phyloP scores from a whole-genome alignment of 805 yeast species.

The Pichia phayaonensis region DNA sequence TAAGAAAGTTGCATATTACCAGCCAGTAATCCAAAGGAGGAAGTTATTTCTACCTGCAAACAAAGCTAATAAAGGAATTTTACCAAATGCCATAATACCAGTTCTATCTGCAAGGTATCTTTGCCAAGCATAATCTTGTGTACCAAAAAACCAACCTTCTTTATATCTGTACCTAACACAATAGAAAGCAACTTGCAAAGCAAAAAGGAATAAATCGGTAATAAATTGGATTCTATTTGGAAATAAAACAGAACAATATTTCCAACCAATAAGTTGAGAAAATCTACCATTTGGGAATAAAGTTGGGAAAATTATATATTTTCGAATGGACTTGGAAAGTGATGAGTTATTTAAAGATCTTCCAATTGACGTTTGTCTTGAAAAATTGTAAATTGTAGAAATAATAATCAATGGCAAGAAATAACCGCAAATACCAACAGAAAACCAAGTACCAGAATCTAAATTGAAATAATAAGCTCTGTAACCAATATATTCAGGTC shows the following conservation, averaged over 20 bases:
- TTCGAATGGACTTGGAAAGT: slow-evolving; percentile 28
- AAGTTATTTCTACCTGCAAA: slow-evolving; percentile 44
- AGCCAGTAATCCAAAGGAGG: slow-evolving; percentile 36
- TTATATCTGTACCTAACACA: slow-evolving; percentile 13
- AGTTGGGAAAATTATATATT: slow-evolving; percentile 35
- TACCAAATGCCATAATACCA: slow-evolving; percentile 34
- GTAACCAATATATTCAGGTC: slow-evolving; percentile 8
- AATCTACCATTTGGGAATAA: slow-evolving; percentile 19
- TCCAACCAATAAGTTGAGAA: slow-evolving; percentile 13
- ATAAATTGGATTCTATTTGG: slow-evolving; percentile 31
- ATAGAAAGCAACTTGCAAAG: slow-evolving; percentile 20
- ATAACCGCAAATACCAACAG: slow-evolving; percentile 31
- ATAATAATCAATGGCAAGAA: slow-evolving; percentile 34
- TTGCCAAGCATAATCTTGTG: slow-evolving; percentile 29
- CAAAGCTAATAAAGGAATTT: slow-evolving; percentile 35
- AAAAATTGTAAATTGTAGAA: slow-evolving; percentile 29
- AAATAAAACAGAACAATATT: slow-evolving; percentile 14
- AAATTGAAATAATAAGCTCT: slow-evolving; percentile 15
- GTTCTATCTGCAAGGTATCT: slow-evolving; percentile 28
- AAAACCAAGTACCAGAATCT: slow-evolving; percentile 27
- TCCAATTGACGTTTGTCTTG: slow-evolving; percentile 21
- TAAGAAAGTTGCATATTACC: slow-evolving; percentile 36
- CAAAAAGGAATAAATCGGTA: slow-evolving; percentile 21
- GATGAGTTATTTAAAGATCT: slow-evolving; percentile 17
- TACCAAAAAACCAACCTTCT: slow-evolving; percentile 19